phyloP scores from a whole-genome alignment of 1,139 yeast genomes.

The Yamadazyma atmosphaerica region DNA sequence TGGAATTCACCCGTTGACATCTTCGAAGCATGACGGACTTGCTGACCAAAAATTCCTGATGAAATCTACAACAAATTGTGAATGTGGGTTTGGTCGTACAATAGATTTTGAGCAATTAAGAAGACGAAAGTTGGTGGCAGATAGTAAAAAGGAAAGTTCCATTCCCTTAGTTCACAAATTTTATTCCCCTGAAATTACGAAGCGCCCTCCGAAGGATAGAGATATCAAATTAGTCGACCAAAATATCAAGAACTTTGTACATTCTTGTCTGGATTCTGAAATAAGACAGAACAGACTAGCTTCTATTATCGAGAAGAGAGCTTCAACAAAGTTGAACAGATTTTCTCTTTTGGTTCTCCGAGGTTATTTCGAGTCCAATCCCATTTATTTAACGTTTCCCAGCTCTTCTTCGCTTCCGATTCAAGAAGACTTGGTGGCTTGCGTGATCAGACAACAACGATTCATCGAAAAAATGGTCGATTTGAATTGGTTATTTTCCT shows the following conservation, averaged over 20 bases:
- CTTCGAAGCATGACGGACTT: constrained; percentile 20
- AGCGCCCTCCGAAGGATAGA: neutral
- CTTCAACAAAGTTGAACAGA: neutral
- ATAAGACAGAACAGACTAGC: neutral
- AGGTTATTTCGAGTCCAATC: constrained; percentile 8
- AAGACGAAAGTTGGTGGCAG: neutral
- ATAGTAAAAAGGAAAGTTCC: neutral
- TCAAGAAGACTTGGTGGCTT: constrained; percentile 32
- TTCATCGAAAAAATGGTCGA: constrained; percentile 33
- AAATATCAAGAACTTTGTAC: neutral
- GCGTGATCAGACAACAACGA: constrained; percentile 32
- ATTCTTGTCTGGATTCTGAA: neutral
- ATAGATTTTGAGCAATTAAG: neutral
- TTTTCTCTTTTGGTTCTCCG: constrained; percentile 4
- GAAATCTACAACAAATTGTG: constrained; percentile 3
- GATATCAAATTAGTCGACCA: neutral
- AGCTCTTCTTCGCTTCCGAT: constrained; percentile 3
- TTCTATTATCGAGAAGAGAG: neutral
- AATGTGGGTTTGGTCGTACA: constrained; percentile 7
- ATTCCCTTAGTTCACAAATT: neutral
- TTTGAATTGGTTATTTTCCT: constrained; percentile 30
- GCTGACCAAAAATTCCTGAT: constrained; percentile 19
- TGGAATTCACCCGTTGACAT: constrained; percentile 15
- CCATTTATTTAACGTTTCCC: constrained; percentile 6
- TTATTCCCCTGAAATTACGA: constrained; percentile 1